Evolutionary conservation across 495 filamentous ascomycete species (phyloP).

Genomic region (Aspergillus indologenus): DNA sequence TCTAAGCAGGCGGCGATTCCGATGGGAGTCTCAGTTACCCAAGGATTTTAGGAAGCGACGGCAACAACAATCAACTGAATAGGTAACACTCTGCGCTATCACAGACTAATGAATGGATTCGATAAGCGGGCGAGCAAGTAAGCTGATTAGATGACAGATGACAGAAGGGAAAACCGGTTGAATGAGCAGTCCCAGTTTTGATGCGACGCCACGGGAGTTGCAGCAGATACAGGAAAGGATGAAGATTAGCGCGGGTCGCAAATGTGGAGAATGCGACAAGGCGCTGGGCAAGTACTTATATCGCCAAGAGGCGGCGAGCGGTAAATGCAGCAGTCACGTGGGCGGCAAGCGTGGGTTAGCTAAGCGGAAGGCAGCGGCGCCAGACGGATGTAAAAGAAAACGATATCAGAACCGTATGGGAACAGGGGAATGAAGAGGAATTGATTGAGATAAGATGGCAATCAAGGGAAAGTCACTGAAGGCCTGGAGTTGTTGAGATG

Average conservation of each 20-base stretch:
- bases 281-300: constrained; percentile 44
- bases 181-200: constrained; percentile 17
- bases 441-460: constrained; percentile 16
- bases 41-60: constrained; percentile 20
- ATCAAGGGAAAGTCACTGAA: constrained; percentile 18
- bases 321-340: constrained; percentile 35
- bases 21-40: constrained; percentile 20
- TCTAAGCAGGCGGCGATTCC: constrained; percentile 21
- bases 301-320: constrained; percentile 41
- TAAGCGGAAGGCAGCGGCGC: constrained; percentile 22
- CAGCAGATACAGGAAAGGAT: constrained; percentile 21
- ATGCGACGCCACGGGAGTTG: constrained; percentile 18
- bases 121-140: constrained; percentile 23
- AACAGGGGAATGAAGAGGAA: too few relatives aligned
- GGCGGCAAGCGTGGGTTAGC: constrained; percentile 25
- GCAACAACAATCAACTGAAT: constrained; percentile 31
- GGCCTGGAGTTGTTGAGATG: not conserved
- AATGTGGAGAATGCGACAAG: constrained; percentile 51
- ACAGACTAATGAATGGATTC: constrained; percentile 34
- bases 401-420: constrained; percentile 6
- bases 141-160: constrained; percentile 30
- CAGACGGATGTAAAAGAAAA: constrained; percentile 14
- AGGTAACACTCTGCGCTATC: constrained; percentile 30
- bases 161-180: constrained; percentile 17
- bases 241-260: constrained; percentile 28